Conservation (phyloP, 129 eudicot genomes). For the Flaveria linearis region DNA sequence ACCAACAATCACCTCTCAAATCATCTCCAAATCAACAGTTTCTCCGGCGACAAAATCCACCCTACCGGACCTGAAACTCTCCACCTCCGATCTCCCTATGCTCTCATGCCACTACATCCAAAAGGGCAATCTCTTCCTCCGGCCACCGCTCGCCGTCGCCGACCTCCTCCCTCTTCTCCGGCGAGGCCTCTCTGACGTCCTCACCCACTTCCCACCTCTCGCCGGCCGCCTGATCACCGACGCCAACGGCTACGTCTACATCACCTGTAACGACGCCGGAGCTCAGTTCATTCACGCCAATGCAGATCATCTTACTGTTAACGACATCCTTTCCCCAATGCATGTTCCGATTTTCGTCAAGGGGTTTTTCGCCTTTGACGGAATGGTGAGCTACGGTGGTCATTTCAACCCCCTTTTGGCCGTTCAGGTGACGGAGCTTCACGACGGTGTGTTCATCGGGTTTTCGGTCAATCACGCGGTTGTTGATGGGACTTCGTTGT, state of each 20-base stretch:
- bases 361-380: constrained; percentile 52
- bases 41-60: constrained; percentile 48
- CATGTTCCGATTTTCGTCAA: constrained; percentile 59
- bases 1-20: constrained; percentile 34
- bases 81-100: constrained; percentile 86
- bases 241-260: constrained; percentile 56
- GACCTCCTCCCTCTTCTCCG: constrained; percentile 45
- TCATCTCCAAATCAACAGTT: constrained; percentile 49
- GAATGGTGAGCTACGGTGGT: constrained; percentile 62
- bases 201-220: constrained; percentile 68
- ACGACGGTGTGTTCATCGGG: constrained; percentile 67
- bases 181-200: constrained; percentile 43
- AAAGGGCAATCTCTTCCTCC: constrained; percentile 69
- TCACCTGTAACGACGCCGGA: constrained; percentile 75
- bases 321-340: constrained; percentile 41
- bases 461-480: constrained; percentile 80
- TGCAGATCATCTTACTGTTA: constrained; percentile 40
- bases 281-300: constrained; percentile 64
- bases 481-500: constrained; percentile 78
- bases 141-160: constrained; percentile 35
- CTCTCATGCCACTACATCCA: constrained; percentile 86
- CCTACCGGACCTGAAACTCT: constrained; percentile 52
- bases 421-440: constrained; percentile 70
- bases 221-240: constrained; percentile 79
- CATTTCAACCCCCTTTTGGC: constrained; percentile 66